Conservation (phyloP, 768 basidiomycete species). For the Suillus clintonianus region DNA sequence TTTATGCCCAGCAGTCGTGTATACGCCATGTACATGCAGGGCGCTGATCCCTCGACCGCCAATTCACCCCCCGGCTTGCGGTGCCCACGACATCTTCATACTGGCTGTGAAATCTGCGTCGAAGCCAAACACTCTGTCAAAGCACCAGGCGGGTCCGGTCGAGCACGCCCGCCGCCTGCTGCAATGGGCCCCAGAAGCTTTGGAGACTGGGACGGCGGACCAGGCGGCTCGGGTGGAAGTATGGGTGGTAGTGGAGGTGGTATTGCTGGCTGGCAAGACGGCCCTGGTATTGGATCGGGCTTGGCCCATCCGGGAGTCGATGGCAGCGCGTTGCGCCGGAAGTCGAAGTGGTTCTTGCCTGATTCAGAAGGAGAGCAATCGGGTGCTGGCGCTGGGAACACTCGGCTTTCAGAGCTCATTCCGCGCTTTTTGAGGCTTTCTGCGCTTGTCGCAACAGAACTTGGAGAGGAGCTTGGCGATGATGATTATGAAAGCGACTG, state of each 20-base stretch:
- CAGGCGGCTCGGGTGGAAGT: constrained; percentile 18
- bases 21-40: constrained; percentile 54
- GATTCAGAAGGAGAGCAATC: constrained; percentile 23
- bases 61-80: constrained; percentile 64
- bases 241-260: constrained; percentile 43
- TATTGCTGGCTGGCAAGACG: constrained; percentile 75
- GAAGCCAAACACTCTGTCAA: constrained; percentile 48
- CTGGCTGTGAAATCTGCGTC: constrained; percentile 77
- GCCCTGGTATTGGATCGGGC: constrained; percentile 72
- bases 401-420: constrained; percentile 65
- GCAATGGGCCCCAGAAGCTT: background rate
- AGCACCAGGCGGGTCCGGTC: constrained; percentile 25
- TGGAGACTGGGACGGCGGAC: constrained; percentile 28
- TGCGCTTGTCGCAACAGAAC: constrained; percentile 75
- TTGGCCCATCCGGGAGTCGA: constrained; percentile 54
- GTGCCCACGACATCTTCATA: constrained; percentile 74
- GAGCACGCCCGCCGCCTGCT: constrained; percentile 15
- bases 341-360: constrained; percentile 26
- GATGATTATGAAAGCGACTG: constrained; percentile 45
- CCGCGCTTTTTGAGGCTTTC: constrained; percentile 75
- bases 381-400: constrained; percentile 53
- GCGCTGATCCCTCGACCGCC: constrained; percentile 61
- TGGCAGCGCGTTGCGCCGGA: constrained; percentile 64
- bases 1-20: constrained; percentile 41
- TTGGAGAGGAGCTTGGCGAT: constrained; percentile 68